Evolutionary conservation across 768 basidiomycete species (phyloP).

Genomic region (Naganishia onofrii): DNA sequence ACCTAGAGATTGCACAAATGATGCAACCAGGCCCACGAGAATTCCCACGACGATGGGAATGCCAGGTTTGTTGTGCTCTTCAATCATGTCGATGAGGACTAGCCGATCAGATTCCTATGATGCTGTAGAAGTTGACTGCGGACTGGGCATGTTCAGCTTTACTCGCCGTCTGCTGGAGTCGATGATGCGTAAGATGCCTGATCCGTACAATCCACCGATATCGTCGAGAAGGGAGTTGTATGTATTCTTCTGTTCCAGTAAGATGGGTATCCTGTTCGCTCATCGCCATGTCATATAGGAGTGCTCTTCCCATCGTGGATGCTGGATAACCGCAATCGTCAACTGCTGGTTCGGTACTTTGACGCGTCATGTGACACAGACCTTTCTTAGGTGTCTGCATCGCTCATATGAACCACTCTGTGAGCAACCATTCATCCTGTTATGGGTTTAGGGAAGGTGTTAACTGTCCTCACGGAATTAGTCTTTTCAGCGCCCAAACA

Average conservation of each 20-base stretch:
- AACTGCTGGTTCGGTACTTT: too few relatives aligned
- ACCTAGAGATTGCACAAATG: conserved; percentile 81
- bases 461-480: conserved; percentile 25
- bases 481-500: conserved; percentile 27
- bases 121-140: not conserved
- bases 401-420: too few relatives aligned
- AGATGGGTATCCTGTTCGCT: too few relatives aligned
- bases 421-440: not conserved
- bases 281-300: too few relatives aligned
- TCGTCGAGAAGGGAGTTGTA: too few relatives aligned
- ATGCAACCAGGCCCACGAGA: conserved; percentile 70
- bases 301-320: too few relatives aligned
- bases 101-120: not conserved
- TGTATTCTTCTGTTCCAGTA: too few relatives aligned
- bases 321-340: too few relatives aligned
- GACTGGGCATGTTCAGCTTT: not conserved
- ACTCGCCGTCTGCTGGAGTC: not conserved
- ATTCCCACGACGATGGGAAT: conserved; percentile 50
- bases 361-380: too few relatives aligned
- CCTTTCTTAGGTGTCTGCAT: too few relatives aligned
- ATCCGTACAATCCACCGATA: too few relatives aligned
- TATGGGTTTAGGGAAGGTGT: conserved; percentile 27
- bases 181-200: not conserved
- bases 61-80: conserved; percentile 27
- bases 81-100: not conserved